Evolutionary conservation across 1,139 yeast genomes (phyloP).

Genomic region (Chernovozyma sophiae-reginae): DNA sequence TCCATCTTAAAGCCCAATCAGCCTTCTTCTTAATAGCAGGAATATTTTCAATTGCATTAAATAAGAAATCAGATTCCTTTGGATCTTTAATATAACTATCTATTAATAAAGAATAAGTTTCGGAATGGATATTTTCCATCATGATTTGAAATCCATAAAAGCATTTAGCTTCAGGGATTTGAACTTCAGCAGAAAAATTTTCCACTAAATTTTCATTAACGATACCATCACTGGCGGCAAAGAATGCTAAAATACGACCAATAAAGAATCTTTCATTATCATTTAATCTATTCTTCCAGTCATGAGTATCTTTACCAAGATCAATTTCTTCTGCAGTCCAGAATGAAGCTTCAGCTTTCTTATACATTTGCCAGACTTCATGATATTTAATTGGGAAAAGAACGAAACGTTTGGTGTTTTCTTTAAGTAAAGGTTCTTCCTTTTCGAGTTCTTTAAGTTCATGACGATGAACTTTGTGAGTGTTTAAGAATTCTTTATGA

Average conservation of each 20-base stretch:
- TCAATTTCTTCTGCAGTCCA: conserved; percentile 99
- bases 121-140: conserved; percentile 99
- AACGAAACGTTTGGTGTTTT: conserved; percentile 88
- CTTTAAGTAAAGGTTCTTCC: conserved; percentile 84
- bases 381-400: conserved; percentile 96
- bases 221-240: conserved; percentile 97
- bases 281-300: conserved; percentile 82
- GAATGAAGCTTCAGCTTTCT: conserved; percentile 98
- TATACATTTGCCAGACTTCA: conserved; percentile 98
- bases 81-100: conserved; percentile 96
- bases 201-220: conserved; percentile 96
- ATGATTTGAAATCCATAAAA: conserved; percentile 98
- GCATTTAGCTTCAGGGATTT: conserved; percentile 96
- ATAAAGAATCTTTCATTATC: conserved; percentile 89
- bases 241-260: conserved; percentile 92
- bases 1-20: conserved; percentile 98
- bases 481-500: conserved; percentile 54
- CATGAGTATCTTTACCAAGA: conserved; percentile 81
- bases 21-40: conserved; percentile 96
- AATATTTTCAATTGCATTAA: conserved; percentile 90
- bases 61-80: conserved; percentile 79
- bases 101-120: conserved; percentile 89
- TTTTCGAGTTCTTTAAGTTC: conserved; percentile 69
- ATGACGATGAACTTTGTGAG: conserved; percentile 68
- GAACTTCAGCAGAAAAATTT: conserved; percentile 95